These are phyloP conservation scores for Coelastrella sp. DNA, from an alignment of 139 green algal genomes.

Conservation along the genomic window DNA sequence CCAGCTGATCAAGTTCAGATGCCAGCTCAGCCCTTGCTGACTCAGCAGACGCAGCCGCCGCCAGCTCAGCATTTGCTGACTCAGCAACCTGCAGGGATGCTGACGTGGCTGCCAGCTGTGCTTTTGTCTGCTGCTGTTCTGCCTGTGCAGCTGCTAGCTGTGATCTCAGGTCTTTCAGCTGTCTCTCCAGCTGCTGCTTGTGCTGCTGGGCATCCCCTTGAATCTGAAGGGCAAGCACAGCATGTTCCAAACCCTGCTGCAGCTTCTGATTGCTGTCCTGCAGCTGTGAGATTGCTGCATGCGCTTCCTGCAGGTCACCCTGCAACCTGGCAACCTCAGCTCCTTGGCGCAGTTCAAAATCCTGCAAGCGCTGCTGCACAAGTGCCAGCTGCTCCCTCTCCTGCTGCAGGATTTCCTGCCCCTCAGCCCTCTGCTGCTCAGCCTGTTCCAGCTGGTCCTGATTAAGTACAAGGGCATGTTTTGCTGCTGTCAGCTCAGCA, in stretches of 20 bases:
- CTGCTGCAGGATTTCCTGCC: background rate
- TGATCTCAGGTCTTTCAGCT: background rate
- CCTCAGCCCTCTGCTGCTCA: background rate
- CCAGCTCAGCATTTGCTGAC: background rate
- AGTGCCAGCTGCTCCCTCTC: background rate
- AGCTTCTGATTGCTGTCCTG: slow-evolving; percentile 15
- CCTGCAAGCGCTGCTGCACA: background rate
- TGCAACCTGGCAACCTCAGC: background rate
- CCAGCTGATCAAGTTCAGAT: background rate
- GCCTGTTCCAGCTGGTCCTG: background rate
- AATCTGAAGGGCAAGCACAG: background rate
- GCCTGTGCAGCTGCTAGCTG: background rate
- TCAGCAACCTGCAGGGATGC: background rate
- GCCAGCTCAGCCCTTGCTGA: slow-evolving; percentile 6
- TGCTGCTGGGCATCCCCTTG: background rate
- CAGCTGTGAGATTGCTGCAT: slow-evolving; percentile 3
- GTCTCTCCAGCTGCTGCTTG: background rate
- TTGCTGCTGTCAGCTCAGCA: background rate
- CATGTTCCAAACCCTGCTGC: background rate
- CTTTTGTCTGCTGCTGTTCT: background rate
- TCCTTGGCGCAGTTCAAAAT: background rate
- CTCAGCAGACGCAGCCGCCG: background rate
- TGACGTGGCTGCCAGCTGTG: background rate
- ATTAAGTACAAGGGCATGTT: background rate
- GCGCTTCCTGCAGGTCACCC: background rate